Evolutionary conservation across 305 asterid species (phyloP).

Genomic region (Solanum hybrid): DNA sequence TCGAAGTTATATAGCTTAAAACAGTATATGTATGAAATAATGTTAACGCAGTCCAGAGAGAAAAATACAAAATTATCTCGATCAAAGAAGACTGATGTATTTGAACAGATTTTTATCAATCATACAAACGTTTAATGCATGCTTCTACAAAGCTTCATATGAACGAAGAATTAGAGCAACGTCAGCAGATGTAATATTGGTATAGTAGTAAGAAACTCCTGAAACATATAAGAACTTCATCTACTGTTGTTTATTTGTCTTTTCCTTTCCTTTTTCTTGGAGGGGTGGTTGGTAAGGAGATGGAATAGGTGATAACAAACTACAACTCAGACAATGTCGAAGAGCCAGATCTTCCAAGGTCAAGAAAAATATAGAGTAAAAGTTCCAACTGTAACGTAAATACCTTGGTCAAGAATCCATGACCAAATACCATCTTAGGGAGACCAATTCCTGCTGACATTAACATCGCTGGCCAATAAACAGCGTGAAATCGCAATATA

Average conservation of each 20-base stretch:
- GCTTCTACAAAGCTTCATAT: background rate
- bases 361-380: background rate
- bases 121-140: background rate
- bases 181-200: background rate
- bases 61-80: background rate
- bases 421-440: conserved; percentile 93
- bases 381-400: background rate
- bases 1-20: background rate
- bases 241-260: background rate
- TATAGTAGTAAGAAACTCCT: background rate
- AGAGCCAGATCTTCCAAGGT: background rate
- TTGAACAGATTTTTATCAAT: background rate
- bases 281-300: background rate
- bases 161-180: background rate
- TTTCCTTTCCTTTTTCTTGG: background rate
- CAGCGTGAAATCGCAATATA: conserved; percentile 95
- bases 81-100: background rate
- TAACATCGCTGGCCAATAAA: conserved; percentile 99
- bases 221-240: background rate
- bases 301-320: background rate
- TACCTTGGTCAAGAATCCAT: conserved; percentile 98
- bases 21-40: background rate
- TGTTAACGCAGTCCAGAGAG: background rate
- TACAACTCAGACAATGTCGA: background rate
- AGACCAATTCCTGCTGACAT: conserved; percentile 85